Conservation (phyloP, 441 rosid genomes). For the Lepidium campestre region DNA sequence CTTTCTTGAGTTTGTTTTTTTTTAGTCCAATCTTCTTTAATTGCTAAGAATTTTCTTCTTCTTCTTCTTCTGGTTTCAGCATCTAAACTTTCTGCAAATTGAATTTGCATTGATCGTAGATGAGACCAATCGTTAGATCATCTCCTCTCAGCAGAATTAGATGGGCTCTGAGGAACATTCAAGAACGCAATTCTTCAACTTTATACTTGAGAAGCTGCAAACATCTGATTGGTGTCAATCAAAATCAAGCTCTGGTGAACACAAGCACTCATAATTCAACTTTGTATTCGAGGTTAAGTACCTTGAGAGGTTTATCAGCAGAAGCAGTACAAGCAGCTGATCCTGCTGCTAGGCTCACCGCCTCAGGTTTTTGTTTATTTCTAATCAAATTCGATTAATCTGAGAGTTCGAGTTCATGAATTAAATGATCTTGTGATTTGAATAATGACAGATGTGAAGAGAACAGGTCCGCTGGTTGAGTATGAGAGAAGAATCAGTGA, state of each 20-base stretch:
- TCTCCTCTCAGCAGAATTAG: constrained; percentile 32
- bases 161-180: constrained; percentile 34
- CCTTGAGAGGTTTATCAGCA: constrained; percentile 42
- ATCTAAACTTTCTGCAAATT: neutral
- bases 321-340: constrained; percentile 38
- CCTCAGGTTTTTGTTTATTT: constrained; percentile 16
- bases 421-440: neutral
- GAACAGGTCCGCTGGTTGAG: constrained; percentile 84
- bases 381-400: neutral
- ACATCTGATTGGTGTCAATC: constrained; percentile 13
- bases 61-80: neutral
- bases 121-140: constrained; percentile 52
- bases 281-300: constrained; percentile 18
- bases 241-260: constrained; percentile 8
- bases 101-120: constrained; percentile 28
- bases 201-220: constrained; percentile 24
- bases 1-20: neutral
- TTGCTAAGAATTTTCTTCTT: neutral
- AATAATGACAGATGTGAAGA: constrained; percentile 41
- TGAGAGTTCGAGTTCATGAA: neutral
- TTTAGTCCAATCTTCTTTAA: neutral
- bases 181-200: constrained; percentile 23
- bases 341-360: constrained; percentile 39
- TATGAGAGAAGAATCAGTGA: constrained; percentile 72
- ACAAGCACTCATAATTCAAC: constrained; percentile 16